Evolutionary conservation across 23 red algal species (phyloP).

Genomic region (Chondrus crispus): DNA sequence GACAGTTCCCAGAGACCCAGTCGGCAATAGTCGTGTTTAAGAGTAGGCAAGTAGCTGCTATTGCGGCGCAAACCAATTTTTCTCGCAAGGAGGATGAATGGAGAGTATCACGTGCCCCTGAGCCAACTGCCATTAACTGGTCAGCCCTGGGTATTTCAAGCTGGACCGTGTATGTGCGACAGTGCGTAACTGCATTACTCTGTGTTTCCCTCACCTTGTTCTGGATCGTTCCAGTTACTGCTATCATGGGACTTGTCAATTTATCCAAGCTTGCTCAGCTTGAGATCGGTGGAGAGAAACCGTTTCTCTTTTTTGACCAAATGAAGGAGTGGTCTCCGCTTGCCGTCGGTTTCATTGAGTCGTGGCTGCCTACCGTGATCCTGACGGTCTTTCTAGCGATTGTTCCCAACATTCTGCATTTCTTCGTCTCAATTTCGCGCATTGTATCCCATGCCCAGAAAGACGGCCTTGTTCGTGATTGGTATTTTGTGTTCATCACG

Average conservation of each 20-base stretch:
- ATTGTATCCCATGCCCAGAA: constrained; percentile 30
- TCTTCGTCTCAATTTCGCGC: constrained; percentile 27
- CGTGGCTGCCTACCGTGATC: constrained; percentile 55
- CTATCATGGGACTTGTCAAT: constrained; percentile 56
- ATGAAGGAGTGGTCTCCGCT: not conserved
- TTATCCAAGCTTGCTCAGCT: constrained; percentile 14
- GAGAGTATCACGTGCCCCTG: constrained; percentile 52
- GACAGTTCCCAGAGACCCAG: not conserved
- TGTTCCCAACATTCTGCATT: constrained; percentile 50
- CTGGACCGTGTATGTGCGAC: constrained; percentile 21
- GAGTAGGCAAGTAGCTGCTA: constrained; percentile 24
- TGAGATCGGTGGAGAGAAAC: constrained; percentile 32
- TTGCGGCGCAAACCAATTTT: constrained; percentile 54
- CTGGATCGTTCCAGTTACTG: constrained; percentile 57
- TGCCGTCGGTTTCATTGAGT: constrained; percentile 41
- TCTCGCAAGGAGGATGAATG: constrained; percentile 31
- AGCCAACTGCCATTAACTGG: constrained; percentile 69
- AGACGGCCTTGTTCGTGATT: constrained; percentile 45
- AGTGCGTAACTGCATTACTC: not conserved
- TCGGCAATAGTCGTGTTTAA: constrained; percentile 63
- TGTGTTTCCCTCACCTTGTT: constrained; percentile 57
- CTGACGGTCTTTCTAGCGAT: constrained; percentile 43
- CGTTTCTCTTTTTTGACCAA: constrained; percentile 54
- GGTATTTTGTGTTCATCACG: constrained; percentile 57
- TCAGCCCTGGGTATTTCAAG: constrained; percentile 21